Evolutionary conservation across 495 filamentous ascomycete genomes (phyloP), one percentile per base, ranked within the genome.

Genomic region (Durotheca rogersii): DNA sequence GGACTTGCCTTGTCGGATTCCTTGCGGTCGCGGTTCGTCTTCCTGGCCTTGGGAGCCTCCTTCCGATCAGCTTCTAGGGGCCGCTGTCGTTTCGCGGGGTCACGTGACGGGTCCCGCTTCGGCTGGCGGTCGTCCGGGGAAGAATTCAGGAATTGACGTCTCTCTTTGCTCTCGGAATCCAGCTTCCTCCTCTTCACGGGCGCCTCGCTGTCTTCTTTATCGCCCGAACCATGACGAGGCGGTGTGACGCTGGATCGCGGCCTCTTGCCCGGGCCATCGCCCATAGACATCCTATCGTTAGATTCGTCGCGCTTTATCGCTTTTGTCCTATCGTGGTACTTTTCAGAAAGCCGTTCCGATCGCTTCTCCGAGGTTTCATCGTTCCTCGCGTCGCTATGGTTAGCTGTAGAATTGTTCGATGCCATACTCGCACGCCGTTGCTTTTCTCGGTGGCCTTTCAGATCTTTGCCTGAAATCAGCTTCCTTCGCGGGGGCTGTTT

Each of bases 221-320:
- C 79, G 17, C 74, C 68, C 27, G 74, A 72, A 19, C 75, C 76
- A 40, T 73, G 78, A 47, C 81, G 73, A 36, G 86, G 82, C 2
- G 87, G 86, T 3, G 84, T 87, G 10, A 74, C 76, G 58, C 86
- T 89, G 41, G 74, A 72, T 30, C 86, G 80, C 53, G 81, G 77
- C 33, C 87, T 78, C 59, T 89, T 90, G 37, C 80, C 69, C 34
- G 75, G 67, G 38, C 58, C 55, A 42, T 82, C 79, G 11, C 72
- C 74, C 12, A 62, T 71, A 38, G 69, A 70, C 25, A 78, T 54
- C 27, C 76, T 66, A 58, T 81, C 77, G 31, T 72, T 77, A 17
- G 77, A 81, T 52, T 80, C 77, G 54, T 81, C 78, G 27, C 77
- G 66, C 47, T 74, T 80, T 15, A 79, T 61, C 20, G 72, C 68